phyloP scores from a whole-genome alignment of 176 grass and related monocot genomes.

The Tillandsia leiboldiana region DNA sequence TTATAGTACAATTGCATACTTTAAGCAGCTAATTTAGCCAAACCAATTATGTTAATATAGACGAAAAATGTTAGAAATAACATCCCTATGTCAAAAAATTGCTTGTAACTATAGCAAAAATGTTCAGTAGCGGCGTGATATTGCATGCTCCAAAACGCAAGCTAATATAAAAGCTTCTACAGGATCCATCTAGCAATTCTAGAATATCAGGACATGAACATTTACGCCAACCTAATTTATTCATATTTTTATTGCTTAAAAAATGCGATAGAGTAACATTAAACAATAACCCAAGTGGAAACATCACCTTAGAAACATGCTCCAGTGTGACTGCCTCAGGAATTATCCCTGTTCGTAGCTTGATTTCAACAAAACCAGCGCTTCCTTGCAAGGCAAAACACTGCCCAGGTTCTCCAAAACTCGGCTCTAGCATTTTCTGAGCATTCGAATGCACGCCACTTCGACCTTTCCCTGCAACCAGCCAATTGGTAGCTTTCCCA shows the following conservation, averaged over 20 bases:
- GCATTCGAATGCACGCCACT: constrained; percentile 21
- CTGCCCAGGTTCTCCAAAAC: constrained; percentile 87
- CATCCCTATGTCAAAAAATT: too few species aligned
- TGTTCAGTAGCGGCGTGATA: not conserved
- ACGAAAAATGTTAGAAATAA: too few species aligned
- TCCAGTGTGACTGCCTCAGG: constrained; percentile 80
- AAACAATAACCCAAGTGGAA: not conserved
- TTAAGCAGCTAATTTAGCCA: too few species aligned
- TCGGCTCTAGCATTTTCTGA: constrained; percentile 71
- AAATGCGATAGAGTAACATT: not conserved
- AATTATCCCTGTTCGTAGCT: constrained; percentile 50
- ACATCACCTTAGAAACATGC: constrained; percentile 71
- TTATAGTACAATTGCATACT: too few species aligned
- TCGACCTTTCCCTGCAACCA: not conserved
- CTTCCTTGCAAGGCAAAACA: constrained; percentile 77
- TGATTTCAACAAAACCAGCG: constrained; percentile 79
- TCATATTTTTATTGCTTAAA: not conserved
- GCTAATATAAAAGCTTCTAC: not conserved
- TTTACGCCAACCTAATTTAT: not conserved
- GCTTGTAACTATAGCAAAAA: too few species aligned
- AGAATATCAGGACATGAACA: not conserved
- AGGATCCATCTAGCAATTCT: not conserved
- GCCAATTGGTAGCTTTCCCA: constrained; percentile 17
- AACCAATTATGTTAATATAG: too few species aligned
- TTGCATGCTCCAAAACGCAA: not conserved